A percentile compares a stretch with the other conserved stretches of the same genome.
Conservation (phyloP, 345 rosid genomes). For the Linum usitatissimum region DNA sequence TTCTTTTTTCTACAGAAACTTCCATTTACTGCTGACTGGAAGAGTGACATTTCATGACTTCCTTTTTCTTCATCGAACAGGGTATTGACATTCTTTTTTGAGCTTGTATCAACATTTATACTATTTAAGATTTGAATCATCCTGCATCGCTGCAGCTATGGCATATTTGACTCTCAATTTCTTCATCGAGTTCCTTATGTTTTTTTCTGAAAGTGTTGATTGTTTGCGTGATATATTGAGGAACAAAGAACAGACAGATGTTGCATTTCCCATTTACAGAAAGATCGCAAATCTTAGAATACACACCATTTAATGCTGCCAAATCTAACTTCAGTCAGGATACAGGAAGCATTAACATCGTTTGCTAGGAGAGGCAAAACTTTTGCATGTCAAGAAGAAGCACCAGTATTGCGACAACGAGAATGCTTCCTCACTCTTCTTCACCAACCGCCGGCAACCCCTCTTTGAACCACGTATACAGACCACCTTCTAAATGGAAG, state of each 20-base stretch:
- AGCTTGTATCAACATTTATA: no score
- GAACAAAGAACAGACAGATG: not conserved
- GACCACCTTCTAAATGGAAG: slow-evolving; percentile 88
- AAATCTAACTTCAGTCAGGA: slow-evolving; percentile 2
- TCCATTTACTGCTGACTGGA: no score
- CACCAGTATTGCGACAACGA: slow-evolving; percentile 2
- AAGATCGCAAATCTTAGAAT: not conserved
- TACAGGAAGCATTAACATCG: slow-evolving; percentile 2
- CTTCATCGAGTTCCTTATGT: not conserved
- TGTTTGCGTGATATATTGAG: not conserved
- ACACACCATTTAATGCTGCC: not conserved
- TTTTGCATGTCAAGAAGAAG: slow-evolving; percentile 16
- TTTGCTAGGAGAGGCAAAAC: slow-evolving; percentile 15
- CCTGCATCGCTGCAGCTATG: no score
- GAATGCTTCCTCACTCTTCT: slow-evolving; percentile 30
- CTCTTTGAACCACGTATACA: slow-evolving; percentile 75
- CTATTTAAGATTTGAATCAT: no score
- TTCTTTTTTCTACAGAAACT: no score
- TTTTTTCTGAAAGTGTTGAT: no score
- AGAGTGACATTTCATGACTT: no score
- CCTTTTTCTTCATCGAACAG: no score
- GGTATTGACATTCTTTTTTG: no score
- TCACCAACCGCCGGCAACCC: slow-evolving; percentile 56
- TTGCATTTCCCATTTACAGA: not conserved
- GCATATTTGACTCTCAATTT: no score